Conservation (phyloP, 106 monocot genomes). For the Posidonia australis region DNA sequence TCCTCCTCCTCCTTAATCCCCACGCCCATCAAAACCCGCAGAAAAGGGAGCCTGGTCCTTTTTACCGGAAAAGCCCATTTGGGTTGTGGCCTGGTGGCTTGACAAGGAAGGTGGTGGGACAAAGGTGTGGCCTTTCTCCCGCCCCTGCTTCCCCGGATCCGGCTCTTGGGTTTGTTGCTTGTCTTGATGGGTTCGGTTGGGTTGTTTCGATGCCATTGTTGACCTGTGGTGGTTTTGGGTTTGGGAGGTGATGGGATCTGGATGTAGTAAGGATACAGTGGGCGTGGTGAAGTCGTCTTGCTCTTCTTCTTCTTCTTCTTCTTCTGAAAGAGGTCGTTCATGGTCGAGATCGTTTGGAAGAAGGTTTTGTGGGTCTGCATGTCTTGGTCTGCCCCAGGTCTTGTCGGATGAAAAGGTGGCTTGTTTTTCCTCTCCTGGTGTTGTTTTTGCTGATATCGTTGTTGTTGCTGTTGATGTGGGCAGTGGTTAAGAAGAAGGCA, state of each 20-base stretch:
- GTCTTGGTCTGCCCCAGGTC: slow-evolving; percentile 5
- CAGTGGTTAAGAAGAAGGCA: neutral
- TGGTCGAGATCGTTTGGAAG: neutral
- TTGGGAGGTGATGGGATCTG: slow-evolving; percentile 20
- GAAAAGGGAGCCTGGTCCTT: neutral
- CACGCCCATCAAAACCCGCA: neutral
- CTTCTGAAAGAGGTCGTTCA: neutral
- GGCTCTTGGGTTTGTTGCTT: neutral
- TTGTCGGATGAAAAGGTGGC: slow-evolving; percentile 10
- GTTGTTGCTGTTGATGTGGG: neutral
- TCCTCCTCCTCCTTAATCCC: neutral
- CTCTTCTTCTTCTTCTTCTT: slow-evolving; percentile 1
- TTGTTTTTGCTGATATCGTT: neutral
- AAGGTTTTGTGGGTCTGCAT: slow-evolving; percentile 4
- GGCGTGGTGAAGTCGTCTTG: slow-evolving; percentile 4
- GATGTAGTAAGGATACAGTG: slow-evolving; percentile 19
- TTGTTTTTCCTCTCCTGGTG: neutral
- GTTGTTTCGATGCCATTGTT: neutral
- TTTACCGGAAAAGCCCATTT: neutral
- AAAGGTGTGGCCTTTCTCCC: neutral
- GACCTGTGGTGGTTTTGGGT: neutral
- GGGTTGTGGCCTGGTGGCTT: neutral
- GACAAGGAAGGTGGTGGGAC: neutral
- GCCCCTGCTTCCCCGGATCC: neutral
- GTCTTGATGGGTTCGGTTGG: neutral